phyloP scores from a whole-genome alignment of 1,284 basidiomycete species.

The Cutaneotrichosporon sp. region DNA sequence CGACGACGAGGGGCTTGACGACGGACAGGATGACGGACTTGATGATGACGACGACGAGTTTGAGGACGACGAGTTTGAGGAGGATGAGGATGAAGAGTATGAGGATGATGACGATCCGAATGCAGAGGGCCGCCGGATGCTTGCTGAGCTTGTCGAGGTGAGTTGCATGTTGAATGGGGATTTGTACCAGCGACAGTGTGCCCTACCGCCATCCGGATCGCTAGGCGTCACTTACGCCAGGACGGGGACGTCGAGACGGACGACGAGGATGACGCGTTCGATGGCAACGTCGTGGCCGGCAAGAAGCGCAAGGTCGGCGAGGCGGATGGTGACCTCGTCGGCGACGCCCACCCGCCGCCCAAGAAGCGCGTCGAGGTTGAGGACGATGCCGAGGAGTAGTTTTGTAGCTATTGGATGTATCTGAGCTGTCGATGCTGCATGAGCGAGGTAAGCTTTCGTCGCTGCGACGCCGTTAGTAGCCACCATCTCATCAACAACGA shows the following conservation, averaged over 20 bases:
- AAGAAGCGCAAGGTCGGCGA: constrained; percentile 29
- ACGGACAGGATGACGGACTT: constrained; percentile 25
- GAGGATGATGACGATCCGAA: constrained; percentile 26
- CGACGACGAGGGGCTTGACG: constrained; percentile 16
- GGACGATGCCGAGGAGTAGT: constrained; percentile 12
- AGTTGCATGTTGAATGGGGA: neutral
- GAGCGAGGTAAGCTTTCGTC: neutral
- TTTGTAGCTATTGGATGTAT: neutral
- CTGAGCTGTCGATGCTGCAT: neutral
- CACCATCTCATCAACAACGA: neutral
- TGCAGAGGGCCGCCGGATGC: constrained; percentile 23
- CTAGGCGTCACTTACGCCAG: constrained; percentile 13
- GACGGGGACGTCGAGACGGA: constrained; percentile 22
- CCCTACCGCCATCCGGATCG: too few relatives aligned
- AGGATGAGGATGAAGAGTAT: constrained; percentile 19
- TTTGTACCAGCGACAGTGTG: too few relatives aligned
- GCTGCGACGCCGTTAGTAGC: too few relatives aligned
- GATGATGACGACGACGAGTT: constrained; percentile 27
- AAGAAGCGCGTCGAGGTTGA: constrained; percentile 14
- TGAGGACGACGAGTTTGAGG: constrained; percentile 17
- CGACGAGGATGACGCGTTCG: constrained; percentile 26
- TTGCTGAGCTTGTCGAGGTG: constrained; percentile 24
- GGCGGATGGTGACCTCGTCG: constrained; percentile 16
- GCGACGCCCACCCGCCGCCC: constrained; percentile 14
- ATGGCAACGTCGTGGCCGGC: constrained; percentile 16